Conservation (phyloP, 2,329 filamentous ascomycete species). For the Botrytis paeoniae region DNA sequence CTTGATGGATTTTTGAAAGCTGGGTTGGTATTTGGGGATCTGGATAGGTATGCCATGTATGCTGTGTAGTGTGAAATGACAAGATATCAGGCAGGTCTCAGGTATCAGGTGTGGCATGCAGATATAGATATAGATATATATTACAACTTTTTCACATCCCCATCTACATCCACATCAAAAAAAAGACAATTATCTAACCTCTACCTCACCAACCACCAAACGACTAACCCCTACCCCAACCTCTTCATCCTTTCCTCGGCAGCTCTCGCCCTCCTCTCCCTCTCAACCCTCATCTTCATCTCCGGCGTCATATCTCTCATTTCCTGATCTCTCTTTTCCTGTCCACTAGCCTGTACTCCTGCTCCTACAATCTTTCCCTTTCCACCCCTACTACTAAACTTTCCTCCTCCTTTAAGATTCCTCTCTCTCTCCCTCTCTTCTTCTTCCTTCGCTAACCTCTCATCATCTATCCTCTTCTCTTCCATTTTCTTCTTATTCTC, state of each 20-base stretch:
- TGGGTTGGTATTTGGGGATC: too few species aligned
- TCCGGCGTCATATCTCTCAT: constrained; percentile 81
- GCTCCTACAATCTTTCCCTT: constrained; percentile 51
- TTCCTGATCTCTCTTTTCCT: constrained; percentile 82
- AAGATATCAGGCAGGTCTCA: too few species aligned
- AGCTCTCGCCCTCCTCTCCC: constrained; percentile 85
- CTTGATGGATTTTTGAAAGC: too few species aligned
- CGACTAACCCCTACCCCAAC: neutral
- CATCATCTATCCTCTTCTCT: constrained; percentile 68
- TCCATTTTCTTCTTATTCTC: constrained; percentile 66
- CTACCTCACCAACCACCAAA: too few species aligned
- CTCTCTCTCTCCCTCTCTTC: constrained; percentile 45
- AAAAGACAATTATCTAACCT: neutral
- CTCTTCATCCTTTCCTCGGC: constrained; percentile 79
- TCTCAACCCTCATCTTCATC: constrained; percentile 77
- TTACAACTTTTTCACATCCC: neutral
- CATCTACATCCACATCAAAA: neutral
- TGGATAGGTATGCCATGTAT: too few species aligned
- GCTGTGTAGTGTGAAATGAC: too few species aligned
- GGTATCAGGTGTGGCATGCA: too few species aligned
- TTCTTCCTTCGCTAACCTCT: constrained; percentile 55
- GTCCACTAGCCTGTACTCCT: constrained; percentile 30
- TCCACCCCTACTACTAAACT: constrained; percentile 35
- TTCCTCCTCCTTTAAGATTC: constrained; percentile 38
- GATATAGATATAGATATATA: neutral